phyloP scores from a whole-genome alignment of 345 rosid genomes.

The Sisymbrium irio region DNA sequence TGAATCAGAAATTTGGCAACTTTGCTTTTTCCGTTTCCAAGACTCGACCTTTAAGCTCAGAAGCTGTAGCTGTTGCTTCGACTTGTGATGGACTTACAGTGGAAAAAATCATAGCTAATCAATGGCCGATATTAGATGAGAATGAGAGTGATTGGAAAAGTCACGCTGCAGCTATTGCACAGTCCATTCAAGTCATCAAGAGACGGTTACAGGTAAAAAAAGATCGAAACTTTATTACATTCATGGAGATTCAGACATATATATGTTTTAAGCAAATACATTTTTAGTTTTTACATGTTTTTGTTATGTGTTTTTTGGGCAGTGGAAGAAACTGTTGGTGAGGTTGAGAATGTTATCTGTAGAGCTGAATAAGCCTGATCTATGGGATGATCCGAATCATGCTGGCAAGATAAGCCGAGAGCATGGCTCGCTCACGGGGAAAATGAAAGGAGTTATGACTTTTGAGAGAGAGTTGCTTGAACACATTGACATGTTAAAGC shows the following conservation, averaged over 20 bases:
- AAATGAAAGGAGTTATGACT: slow-evolving; percentile 68
- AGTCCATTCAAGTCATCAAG: slow-evolving; percentile 87
- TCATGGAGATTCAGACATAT: not conserved
- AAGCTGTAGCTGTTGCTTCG: slow-evolving; percentile 43
- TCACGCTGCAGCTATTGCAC: slow-evolving; percentile 89
- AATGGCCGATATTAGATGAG: slow-evolving; percentile 79
- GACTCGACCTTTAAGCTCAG: slow-evolving; percentile 42
- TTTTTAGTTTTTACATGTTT: not conserved
- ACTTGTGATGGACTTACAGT: slow-evolving; percentile 85
- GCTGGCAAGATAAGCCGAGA: slow-evolving; percentile 91
- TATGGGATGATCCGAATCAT: slow-evolving; percentile 85
- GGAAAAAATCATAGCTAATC: slow-evolving; percentile 63
- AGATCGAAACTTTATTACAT: not conserved
- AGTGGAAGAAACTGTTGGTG: slow-evolving; percentile 80
- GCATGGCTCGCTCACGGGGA: slow-evolving; percentile 70
- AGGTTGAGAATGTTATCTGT: slow-evolving; percentile 59
- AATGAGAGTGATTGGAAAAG: slow-evolving; percentile 87
- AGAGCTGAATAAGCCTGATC: slow-evolving; percentile 67
- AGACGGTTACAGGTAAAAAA: slow-evolving; percentile 73
- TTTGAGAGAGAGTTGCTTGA: slow-evolving; percentile 85
- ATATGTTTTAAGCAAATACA: not conserved
- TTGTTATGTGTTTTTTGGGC: slow-evolving; percentile 20
- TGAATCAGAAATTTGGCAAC: slow-evolving; percentile 15
- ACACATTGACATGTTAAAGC: slow-evolving; percentile 91
- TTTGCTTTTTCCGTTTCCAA: slow-evolving; percentile 33